These are phyloP conservation scores for Sphaerobolus stellatus DNA, from an alignment of 1,284 basidiomycete genomes.

Conservation along the genomic window DNA sequence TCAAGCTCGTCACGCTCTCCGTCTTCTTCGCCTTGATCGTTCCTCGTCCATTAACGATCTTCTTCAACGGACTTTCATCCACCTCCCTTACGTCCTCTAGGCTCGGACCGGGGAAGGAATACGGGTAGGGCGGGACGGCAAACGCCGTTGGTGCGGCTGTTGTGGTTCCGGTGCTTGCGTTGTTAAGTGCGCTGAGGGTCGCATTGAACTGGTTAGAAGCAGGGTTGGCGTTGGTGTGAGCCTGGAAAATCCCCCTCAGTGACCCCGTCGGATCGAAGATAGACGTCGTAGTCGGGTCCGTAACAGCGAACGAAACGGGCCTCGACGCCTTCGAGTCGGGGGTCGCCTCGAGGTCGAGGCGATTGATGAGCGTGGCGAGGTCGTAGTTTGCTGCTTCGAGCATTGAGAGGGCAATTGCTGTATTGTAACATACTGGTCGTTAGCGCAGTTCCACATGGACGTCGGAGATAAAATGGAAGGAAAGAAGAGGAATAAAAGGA, in stretches of 20 bases:
- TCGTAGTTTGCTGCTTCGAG: constrained; percentile 76
- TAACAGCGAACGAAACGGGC: constrained; percentile 1
- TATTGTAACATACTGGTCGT: constrained; percentile 6
- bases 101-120: no score
- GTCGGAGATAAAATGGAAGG: neutral
- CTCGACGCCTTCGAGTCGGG: constrained; percentile 46
- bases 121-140: no score
- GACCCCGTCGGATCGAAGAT: neutral
- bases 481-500: constrained; percentile 4
- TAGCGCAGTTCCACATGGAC: neutral
- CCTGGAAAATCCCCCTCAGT: no score
- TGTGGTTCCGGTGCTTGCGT: no score
- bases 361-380: constrained; percentile 70
- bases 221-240: no score
- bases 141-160: no score
- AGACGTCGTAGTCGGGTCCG: neutral
- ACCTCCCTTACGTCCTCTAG: no score
- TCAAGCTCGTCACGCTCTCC: constrained; percentile 50
- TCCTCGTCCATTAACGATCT: no score
- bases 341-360: constrained; percentile 71
- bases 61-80: constrained; percentile 25
- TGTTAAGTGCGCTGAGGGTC: no score
- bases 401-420: constrained; percentile 60
- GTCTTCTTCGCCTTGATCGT: constrained; percentile 27
- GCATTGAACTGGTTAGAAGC: no score